phyloP scores from a whole-genome alignment of 2,329 filamentous ascomycete genomes.

The Rutstroemia sydowiana region DNA sequence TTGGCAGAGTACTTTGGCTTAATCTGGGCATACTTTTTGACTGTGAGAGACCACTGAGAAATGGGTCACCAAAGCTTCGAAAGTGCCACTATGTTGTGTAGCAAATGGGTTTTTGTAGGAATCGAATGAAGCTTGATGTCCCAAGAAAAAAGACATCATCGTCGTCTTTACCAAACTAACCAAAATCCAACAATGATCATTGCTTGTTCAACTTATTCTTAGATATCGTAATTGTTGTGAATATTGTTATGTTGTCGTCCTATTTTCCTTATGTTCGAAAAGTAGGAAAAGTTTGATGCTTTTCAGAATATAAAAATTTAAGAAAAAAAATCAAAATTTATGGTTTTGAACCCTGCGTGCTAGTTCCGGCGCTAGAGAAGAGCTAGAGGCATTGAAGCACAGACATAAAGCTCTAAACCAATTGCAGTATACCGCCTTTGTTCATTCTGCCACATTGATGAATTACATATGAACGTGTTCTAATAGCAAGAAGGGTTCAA shows the following conservation, averaged over 20 bases:
- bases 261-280: too few species aligned
- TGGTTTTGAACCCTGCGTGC: neutral
- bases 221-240: too few species aligned
- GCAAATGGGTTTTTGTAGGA: neutral
- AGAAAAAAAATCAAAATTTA: slow-evolving; percentile 1
- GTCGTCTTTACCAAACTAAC: neutral
- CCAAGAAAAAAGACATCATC: neutral
- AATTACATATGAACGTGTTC: slow-evolving; percentile 5
- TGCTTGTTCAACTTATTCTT: neutral
- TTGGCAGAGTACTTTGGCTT: slow-evolving; percentile 74
- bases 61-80: slow-evolving; percentile 80
- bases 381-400: too few species aligned
- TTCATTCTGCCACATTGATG: neutral
- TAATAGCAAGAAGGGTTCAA: too few species aligned
- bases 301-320: neutral
- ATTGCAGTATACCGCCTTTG: neutral
- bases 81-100: slow-evolving; percentile 53
- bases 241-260: too few species aligned
- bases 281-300: too few species aligned
- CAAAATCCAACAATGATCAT: too few species aligned
- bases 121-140: neutral
- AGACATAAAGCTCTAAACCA: neutral
- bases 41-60: slow-evolving; percentile 66
- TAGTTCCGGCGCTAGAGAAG: neutral
- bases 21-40: slow-evolving; percentile 82